A percentile compares a stretch with the other conserved stretches of the same genome.
Conservation (phyloP, 305 asterid species). For the Lippia alba region DNA sequence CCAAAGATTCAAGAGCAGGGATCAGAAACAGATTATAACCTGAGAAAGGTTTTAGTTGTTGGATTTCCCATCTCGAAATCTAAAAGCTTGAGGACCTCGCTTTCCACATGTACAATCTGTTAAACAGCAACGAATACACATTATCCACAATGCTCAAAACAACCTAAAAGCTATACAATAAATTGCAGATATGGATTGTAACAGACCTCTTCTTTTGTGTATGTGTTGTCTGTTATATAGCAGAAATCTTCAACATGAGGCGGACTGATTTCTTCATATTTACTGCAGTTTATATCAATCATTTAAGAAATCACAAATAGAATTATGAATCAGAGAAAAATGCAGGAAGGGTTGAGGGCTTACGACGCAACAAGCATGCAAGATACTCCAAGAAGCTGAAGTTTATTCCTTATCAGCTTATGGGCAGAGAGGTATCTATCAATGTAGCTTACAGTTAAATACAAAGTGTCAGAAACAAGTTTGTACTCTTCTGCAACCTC, state of each 20-base stretch:
- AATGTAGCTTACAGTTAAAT: constrained; percentile 67
- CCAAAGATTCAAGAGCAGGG: neutral
- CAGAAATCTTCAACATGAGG: constrained; percentile 83
- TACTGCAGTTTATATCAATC: constrained; percentile 54
- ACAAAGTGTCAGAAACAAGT: constrained; percentile 75
- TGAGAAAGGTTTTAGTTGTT: constrained; percentile 71
- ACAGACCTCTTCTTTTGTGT: constrained; percentile 78
- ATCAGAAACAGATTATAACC: constrained; percentile 43
- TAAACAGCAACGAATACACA: constrained; percentile 8
- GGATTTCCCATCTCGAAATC: constrained; percentile 72
- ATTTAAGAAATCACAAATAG: constrained; percentile 26
- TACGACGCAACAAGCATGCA: constrained; percentile 95
- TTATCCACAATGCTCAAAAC: constrained; percentile 16
- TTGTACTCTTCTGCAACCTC: constrained; percentile 87
- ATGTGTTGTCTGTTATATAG: constrained; percentile 84
- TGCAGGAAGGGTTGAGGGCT: constrained; percentile 34
- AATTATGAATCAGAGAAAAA: neutral
- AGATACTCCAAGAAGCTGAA: constrained; percentile 93
- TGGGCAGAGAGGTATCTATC: constrained; percentile 76
- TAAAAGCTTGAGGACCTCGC: constrained; percentile 64
- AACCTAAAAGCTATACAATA: constrained; percentile 10
- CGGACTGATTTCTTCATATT: constrained; percentile 81
- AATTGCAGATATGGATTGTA: constrained; percentile 19
- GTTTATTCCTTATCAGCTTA: constrained; percentile 56
- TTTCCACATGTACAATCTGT: constrained; percentile 76